Percentiles rank a stretch among this genome's conserved stretches.
Conservation (phyloP, 371 early-diverging fungal species). For the Dentiscutata heterogama region DNA sequence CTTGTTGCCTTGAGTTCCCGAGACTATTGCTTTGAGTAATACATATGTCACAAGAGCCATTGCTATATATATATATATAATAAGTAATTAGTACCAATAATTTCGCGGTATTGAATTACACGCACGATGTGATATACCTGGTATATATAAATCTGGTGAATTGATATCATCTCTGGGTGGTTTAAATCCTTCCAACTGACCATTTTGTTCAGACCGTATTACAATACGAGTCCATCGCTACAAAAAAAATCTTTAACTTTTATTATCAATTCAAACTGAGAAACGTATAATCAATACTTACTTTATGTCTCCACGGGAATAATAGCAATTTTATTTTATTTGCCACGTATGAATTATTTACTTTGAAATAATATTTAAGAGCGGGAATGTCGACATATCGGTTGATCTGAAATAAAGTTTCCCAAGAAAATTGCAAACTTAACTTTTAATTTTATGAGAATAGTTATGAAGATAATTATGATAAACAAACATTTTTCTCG, state of each 20-base stretch:
- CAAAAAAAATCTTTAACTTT: background rate
- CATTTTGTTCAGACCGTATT: conserved; percentile 82
- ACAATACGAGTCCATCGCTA: conserved; percentile 86
- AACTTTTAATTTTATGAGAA: too few relatives aligned
- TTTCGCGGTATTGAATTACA: background rate
- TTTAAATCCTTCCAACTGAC: conserved; percentile 87
- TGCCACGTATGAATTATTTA: conserved; percentile 94
- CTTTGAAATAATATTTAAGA: conserved; percentile 96
- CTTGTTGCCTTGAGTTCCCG: conserved; percentile 71
- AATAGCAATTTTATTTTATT: conserved; percentile 89
- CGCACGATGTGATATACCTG: conserved; percentile 58
- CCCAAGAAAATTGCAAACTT: background rate
- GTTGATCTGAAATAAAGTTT: conserved; percentile 66
- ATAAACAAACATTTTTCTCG: conserved; percentile 83
- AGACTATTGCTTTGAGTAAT: conserved; percentile 83
- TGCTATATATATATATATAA: conserved; percentile 52
- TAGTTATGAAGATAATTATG: too few relatives aligned
- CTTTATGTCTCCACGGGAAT: conserved; percentile 95
- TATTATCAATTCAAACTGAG: background rate
- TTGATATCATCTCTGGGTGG: conserved; percentile 93
- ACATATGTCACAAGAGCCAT: conserved; percentile 98
- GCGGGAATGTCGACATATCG: conserved; percentile 87
- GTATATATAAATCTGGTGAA: conserved; percentile 98
- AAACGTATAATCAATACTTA: conserved; percentile 56
- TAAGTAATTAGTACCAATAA: background rate